Evolutionary conservation across 2,329 filamentous ascomycete genomes (phyloP).

Genomic region (Sporothrix brunneoviolacea): DNA sequence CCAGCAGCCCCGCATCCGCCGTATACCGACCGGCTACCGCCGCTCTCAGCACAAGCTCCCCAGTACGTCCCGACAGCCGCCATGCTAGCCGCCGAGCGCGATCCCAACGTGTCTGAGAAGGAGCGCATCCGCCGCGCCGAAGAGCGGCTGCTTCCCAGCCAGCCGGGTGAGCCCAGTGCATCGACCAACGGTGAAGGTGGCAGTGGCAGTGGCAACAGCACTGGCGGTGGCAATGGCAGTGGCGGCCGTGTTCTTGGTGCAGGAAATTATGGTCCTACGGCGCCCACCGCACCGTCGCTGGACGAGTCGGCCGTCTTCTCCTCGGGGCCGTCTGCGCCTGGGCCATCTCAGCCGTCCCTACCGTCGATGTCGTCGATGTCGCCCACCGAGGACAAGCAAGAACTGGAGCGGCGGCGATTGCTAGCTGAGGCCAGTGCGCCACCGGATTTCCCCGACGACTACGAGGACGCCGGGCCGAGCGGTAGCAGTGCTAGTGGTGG

Average conservation of each 20-base stretch:
- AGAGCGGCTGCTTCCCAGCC: conserved; percentile 71
- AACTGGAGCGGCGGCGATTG: conserved; percentile 62
- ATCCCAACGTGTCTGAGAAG: conserved; percentile 69
- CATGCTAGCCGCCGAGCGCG: conserved; percentile 36
- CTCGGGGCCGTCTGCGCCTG: neutral
- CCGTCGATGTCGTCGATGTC: conserved; percentile 7
- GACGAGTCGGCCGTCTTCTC: conserved; percentile 35
- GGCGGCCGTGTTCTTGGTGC: too few relatives aligned
- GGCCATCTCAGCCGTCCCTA: conserved; percentile 15
- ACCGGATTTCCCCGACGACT: conserved; percentile 49
- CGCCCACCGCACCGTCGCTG: conserved; percentile 41
- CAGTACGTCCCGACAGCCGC: conserved; percentile 54
- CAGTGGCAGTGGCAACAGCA: conserved; percentile 34
- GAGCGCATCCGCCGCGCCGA: conserved; percentile 72
- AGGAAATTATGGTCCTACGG: conserved; percentile 32
- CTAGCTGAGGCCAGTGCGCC: conserved; percentile 59
- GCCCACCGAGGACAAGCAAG: conserved; percentile 67
- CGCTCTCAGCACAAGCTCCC: conserved; percentile 30
- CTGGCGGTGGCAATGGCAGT: conserved; percentile 20
- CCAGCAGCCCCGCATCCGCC: conserved; percentile 21
- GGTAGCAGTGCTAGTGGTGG: conserved; percentile 15
- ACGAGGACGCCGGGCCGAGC: conserved; percentile 30
- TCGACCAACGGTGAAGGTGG: conserved; percentile 43
- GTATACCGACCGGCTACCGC: conserved; percentile 14
- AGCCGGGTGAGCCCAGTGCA: conserved; percentile 67